These are phyloP conservation scores for Pseudozyma sp. DNA, from an alignment of 1,284 basidiomycete species.

Conservation along the genomic window DNA sequence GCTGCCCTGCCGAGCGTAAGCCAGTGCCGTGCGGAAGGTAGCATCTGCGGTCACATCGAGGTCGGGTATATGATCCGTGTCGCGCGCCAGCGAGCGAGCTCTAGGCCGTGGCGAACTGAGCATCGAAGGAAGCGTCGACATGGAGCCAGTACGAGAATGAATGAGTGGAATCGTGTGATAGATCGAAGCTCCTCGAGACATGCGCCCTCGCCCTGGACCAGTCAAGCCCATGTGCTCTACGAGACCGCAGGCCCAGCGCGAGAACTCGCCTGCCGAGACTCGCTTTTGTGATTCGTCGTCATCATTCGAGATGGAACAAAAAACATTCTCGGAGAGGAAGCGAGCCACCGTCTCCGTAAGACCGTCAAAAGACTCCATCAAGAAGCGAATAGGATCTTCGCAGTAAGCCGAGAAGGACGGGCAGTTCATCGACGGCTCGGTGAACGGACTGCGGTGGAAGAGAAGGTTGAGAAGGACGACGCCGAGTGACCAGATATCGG, in stretches of 20 bases:
- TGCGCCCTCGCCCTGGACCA: constrained; percentile 23
- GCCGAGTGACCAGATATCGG: constrained; percentile 98
- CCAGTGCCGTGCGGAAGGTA: constrained; percentile 24
- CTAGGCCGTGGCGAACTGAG: constrained; percentile 44
- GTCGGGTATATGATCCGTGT: constrained; percentile 26
- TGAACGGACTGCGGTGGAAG: constrained; percentile 98
- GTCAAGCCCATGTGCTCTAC: constrained; percentile 72
- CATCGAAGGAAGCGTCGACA: constrained; percentile 45
- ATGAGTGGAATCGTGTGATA: constrained; percentile 48
- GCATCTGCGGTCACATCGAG: constrained; percentile 31
- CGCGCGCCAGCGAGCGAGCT: constrained; percentile 31
- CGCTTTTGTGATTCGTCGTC: constrained; percentile 71
- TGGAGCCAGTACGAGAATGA: constrained; percentile 49
- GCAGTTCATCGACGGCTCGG: constrained; percentile 84
- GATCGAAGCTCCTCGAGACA: constrained; percentile 50
- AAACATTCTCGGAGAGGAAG: constrained; percentile 85
- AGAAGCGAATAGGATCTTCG: constrained; percentile 82
- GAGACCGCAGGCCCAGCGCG: constrained; percentile 84
- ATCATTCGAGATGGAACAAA: constrained; percentile 80
- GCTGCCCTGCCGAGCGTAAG: constrained; percentile 25
- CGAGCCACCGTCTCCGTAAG: constrained; percentile 88
- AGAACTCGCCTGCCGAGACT: constrained; percentile 84
- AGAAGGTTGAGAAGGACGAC: constrained; percentile 99
- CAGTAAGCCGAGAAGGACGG: constrained; percentile 86
- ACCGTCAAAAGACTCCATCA: constrained; percentile 89